Base-by-base conservation (phyloP, 2,329 filamentous ascomycete species). In the Fusarium sp. region DNA sequence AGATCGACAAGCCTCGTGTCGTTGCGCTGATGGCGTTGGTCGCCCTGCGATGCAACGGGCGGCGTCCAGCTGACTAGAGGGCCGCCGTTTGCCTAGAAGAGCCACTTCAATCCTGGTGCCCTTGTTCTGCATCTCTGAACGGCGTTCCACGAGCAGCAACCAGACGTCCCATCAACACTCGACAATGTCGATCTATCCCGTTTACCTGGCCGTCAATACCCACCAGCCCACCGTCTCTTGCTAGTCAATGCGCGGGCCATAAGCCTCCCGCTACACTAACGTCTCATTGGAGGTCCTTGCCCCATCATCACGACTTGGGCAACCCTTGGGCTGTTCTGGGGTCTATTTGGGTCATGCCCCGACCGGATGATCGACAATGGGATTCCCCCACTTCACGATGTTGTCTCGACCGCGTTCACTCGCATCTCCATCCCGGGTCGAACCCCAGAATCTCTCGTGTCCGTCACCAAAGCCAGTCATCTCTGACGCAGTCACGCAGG, bases 261-360 rank as follows among this genome's bases (percentile, higher is more conserved):
- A 75, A 78, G 77, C 76, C 74, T 78, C 77, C 77, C 77, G 77
- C 38, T 65, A 68, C 70, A 76, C 77, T 79, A 79, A 69, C 50
- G 54, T 65, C 52, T 65, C 25, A 77, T 76, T 76, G 76, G 77
- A 72, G 68, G 40, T 38, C 58, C 33, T 59, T 60, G 58, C 54
- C 33, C 40, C 37, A 56, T 63, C 52, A 63, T 66, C 64, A 74
- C 70, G 60, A 68, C 72, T 75, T 68, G 62, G 66, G 66, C 68
- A 73, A 73, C 65, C 52, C 57, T 67, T 52, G 43, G 22, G 59
- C 59, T 68, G 61, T 64, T 66, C 72, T 69, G 64, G 65, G 57
- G 66, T 47, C 62, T 45, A 33, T 60, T 66, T 61, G 58, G 65
- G 69, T 38, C 66, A 57, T 60, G 56, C 59, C 56, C 43, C 59